Evolutionary conservation across 306 rosid genomes (phyloP).

Genomic region (Acmispon strigosus): DNA sequence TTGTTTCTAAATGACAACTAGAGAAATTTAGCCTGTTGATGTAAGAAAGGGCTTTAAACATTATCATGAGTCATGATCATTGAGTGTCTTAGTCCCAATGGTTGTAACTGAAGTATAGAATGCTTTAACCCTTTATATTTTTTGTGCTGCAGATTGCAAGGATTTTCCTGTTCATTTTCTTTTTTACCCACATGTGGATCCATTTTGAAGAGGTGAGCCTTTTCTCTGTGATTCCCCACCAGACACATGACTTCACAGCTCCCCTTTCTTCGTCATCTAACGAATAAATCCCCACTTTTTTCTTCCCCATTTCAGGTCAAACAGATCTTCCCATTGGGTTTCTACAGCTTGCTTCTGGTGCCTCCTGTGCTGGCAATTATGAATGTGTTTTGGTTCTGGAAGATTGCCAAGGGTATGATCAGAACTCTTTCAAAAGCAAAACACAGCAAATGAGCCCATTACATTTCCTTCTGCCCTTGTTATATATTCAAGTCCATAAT

Average conservation of each 20-base stretch:
- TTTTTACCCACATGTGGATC: constrained; percentile 58
- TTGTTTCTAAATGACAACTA: neutral
- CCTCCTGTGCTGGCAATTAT: constrained; percentile 50
- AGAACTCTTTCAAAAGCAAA: constrained; percentile 64
- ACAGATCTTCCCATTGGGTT: constrained; percentile 55
- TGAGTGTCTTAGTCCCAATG: neutral
- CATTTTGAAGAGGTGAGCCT: constrained; percentile 77
- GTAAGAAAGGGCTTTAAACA: neutral
- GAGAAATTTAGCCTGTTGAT: neutral
- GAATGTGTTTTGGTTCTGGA: constrained; percentile 92
- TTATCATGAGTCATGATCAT: neutral
- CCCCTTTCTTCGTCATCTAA: neutral
- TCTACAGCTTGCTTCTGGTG: constrained; percentile 59
- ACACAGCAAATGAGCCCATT: constrained; percentile 44
- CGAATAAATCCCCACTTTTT: neutral
- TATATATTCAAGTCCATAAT: neutral
- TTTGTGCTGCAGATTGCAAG: constrained; percentile 65
- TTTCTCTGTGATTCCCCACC: neutral
- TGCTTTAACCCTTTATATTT: neutral
- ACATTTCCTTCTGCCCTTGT: neutral
- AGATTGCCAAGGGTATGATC: constrained; percentile 76
- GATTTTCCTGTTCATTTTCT: constrained; percentile 63
- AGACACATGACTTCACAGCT: neutral
- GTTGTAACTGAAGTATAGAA: neutral
- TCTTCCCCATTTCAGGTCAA: constrained; percentile 44